Evolutionary conservation across 192 early-diverging fungal genomes (phyloP).

Genomic region (Globomyces pollinis-pini): DNA sequence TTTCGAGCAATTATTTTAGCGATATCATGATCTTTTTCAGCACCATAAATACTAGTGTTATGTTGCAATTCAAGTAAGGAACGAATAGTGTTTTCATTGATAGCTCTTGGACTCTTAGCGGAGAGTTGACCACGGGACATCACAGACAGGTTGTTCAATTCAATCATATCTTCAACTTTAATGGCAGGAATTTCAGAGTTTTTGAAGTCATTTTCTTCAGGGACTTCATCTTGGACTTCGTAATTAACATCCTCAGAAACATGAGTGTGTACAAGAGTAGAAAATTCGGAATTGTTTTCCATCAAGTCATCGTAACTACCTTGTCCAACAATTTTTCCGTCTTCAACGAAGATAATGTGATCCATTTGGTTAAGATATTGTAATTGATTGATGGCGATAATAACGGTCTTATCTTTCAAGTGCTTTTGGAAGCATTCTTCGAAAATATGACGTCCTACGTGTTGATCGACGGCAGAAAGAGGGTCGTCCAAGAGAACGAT

Average conservation of each 20-base stretch:
- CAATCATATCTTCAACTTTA: slow-evolving; percentile 27
- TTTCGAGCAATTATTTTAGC: slow-evolving; percentile 48
- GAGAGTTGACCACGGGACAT: slow-evolving; percentile 31
- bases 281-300: slow-evolving; percentile 34
- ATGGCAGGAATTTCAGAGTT: slow-evolving; percentile 12
- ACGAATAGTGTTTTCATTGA: slow-evolving; percentile 56
- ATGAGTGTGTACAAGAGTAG: slow-evolving; percentile 38
- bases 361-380: slow-evolving; percentile 49
- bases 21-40: slow-evolving; percentile 42
- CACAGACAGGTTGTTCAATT: slow-evolving; percentile 42
- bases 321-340: slow-evolving; percentile 42
- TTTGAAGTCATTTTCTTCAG: slow-evolving; percentile 18
- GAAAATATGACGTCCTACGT: slow-evolving; percentile 56
- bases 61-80: slow-evolving; percentile 48
- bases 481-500: slow-evolving; percentile 71
- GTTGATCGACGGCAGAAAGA: slow-evolving; percentile 58
- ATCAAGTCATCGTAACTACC: slow-evolving; percentile 54
- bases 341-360: slow-evolving; percentile 51
- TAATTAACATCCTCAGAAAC: slow-evolving; percentile 39
- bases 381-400: slow-evolving; percentile 64
- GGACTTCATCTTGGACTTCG: slow-evolving; percentile 25
- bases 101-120: slow-evolving; percentile 30
- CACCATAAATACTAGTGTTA: slow-evolving; percentile 38
- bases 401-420: slow-evolving; percentile 44
- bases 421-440: slow-evolving; percentile 46